Evolutionary conservation across 1,284 basidiomycete species (phyloP), one percentile per base, ranked within the genome.

Genomic region (Trametes hirsuta): DNA sequence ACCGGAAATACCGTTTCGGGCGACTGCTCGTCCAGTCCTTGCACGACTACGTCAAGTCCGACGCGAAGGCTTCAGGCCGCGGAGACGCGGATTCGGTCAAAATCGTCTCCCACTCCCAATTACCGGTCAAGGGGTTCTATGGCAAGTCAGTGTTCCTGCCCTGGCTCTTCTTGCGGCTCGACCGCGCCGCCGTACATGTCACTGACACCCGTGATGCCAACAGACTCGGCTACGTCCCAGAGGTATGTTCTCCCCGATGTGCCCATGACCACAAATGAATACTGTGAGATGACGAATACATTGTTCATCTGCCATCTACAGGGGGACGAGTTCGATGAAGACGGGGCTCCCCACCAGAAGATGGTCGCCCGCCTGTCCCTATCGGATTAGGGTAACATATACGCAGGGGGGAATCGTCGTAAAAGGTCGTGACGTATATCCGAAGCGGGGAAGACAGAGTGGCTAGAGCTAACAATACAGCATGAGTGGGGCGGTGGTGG

Each of bases 271-370:
- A 15, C 34, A 10, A 10, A 41, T 40, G 45, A 18, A 40, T 18
- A 57, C 25, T 53, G 51, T 59, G 55, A 50, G 42, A 41, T 51
- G 53, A 59, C 50, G 58, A 59, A 62, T 64, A 51, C 58, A 63
- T 46, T 48, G 62, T 59, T 56, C 55, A 55, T 55, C 47, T 54
- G 44, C 47, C 69, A 59, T 54, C 48, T 62, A 62, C 63, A 92
- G 88, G 91, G 90, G 59, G 80, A 81, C 40, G 82, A 86, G 70
- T 92, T 91, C 74, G 87, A 92, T 72, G 90, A 92, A 73, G 90
- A 92, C 60, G 90, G 90, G 45, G 88, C 82, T 67, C 89, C 87
- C 58, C 90, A 92, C 81, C 89, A 91, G 72, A 85, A 84, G 73
- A 90, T 92, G 90, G 80, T 86, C 62, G 74, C 80, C 63, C 77